Conservation (phyloP, 495 filamentous ascomycete species). For the Penicilliopsis zonata region DNA sequence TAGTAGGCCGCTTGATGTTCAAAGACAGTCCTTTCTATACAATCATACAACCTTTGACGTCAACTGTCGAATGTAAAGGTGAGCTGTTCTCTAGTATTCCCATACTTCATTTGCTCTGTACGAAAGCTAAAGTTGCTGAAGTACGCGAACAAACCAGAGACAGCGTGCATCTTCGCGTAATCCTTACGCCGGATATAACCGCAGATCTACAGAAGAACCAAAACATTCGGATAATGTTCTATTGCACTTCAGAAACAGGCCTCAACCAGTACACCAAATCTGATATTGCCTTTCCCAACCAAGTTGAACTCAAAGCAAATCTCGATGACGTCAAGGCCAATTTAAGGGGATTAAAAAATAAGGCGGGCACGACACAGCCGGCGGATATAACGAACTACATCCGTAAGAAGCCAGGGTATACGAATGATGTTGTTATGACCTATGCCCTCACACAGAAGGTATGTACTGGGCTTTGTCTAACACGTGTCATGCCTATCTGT, state of each 20-base stretch:
- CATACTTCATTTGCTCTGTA: constrained; percentile 5
- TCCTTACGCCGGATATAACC: constrained; percentile 32
- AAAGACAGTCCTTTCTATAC: constrained; percentile 73
- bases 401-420: constrained; percentile 54
- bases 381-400: constrained; percentile 76
- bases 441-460: constrained; percentile 88
- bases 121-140: constrained; percentile 16
- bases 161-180: constrained; percentile 40
- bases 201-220: constrained; percentile 38
- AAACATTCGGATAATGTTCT: constrained; percentile 61
- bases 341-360: constrained; percentile 84
- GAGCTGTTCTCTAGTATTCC: constrained; percentile 14
- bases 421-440: constrained; percentile 70
- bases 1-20: constrained; percentile 36
- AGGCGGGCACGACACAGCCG: constrained; percentile 83
- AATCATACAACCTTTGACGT: constrained; percentile 45
- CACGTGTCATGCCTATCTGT: constrained; percentile 2
- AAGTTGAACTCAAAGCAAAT: constrained; percentile 87
- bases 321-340: constrained; percentile 78
- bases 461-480: constrained; percentile 11
- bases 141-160: constrained; percentile 42
- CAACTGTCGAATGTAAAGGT: constrained; percentile 58
- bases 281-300: constrained; percentile 81
- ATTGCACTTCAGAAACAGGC: constrained; percentile 53
- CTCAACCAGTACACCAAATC: constrained; percentile 42